Evolutionary conservation across 345 rosid genomes (phyloP), one percentile per base, ranked within the genome.

Genomic region (Sisymbrium irio): DNA sequence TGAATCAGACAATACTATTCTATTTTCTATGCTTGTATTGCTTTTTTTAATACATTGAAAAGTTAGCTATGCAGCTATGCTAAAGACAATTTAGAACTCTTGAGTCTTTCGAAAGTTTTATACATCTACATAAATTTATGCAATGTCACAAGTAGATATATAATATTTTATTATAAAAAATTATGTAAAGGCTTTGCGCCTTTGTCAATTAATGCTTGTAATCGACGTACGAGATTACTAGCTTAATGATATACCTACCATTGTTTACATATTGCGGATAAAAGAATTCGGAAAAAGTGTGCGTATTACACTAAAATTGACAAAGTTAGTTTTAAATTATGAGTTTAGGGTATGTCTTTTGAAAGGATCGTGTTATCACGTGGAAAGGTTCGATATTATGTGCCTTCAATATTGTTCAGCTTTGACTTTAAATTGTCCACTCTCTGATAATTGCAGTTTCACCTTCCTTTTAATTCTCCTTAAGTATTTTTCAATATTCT

Each of bases 331-430:
- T 17, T 2, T 1, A 30, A 53, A 40, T 18, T 4, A 35, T 49
- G 25, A n/a, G 54, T 59, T 58, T 18, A 57, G 6, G 53, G 60
- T 76, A 33, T 35, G 70, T 27, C 4, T 54, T 22, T 49, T 51
- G 5, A 14, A 68, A 69, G 60, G 33, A 40, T 76, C 51, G 69
- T 69, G 51, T 50, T 44, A 62, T 54, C 79, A 76, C 79, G 75
- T 76, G 79, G 71, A 76, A 76, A 76, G 70, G 79, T 76, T 76
- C 67, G 72, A 56, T 46, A 65, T 46, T 27, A 65, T 20, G 39
- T 35, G 49, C 28, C 17, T 36, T 28, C 3, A 17, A 17, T 69
- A 44, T 32, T 9, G 59, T 59, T 45, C 69, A 69, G 28, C 71
- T 54, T 69, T 76, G 74, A 71, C 74, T 47, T 61, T 55, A 45